Base-by-base conservation (phyloP, 2,329 filamentous ascomycete genomes). In the Penicillium decumbens region DNA sequence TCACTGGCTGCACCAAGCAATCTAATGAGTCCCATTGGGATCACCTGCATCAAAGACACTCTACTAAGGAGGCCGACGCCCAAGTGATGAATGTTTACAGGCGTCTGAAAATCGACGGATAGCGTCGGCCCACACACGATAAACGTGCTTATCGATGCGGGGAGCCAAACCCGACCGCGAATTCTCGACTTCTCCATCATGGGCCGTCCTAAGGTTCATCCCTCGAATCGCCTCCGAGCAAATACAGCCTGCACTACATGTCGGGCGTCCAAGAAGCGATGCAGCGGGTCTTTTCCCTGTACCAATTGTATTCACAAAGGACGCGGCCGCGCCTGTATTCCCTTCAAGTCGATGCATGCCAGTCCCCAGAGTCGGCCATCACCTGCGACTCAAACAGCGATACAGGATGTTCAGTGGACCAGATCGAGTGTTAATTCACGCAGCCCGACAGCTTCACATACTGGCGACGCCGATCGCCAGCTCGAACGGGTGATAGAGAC, bases 151-250 rank as follows among this genome's bases (percentile, higher is more conserved):
- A 38, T 27, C 38, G 5, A 25, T 46, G 40, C 30, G 45, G 44
- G 45, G 47, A 45, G 29, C 15, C 15, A 29, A n/a, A 7, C 40
- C 4, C 18, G 28, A 23, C 49, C 42, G 45, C 51, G 33, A 41
- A 48, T 46, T 45, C 12, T 35, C n/a, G 12, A 24, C 39, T 25
- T 23, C 20, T 35, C 47, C 51, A 60, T 30, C 28, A 80, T 80
- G 77, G 76, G 77, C 50, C 76, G 78, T 20, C 76, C 77, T 10
- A 78, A 74, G 55, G 76, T 80, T 20, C 70, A 69, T 15, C 74
- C 75, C 1, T 72, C 73, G 41, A 73, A 78, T 51, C 73, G 78
- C 4, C 72, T 75, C 49, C 71, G 77, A 35, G 75, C 75, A 13
- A 71, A 70, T 20, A 73, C 77, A 49, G 77, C 77, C 6, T 80